Base-by-base conservation (phyloP, 768 basidiomycete genomes). In the Cystofilobasidium ferigula region DNA sequence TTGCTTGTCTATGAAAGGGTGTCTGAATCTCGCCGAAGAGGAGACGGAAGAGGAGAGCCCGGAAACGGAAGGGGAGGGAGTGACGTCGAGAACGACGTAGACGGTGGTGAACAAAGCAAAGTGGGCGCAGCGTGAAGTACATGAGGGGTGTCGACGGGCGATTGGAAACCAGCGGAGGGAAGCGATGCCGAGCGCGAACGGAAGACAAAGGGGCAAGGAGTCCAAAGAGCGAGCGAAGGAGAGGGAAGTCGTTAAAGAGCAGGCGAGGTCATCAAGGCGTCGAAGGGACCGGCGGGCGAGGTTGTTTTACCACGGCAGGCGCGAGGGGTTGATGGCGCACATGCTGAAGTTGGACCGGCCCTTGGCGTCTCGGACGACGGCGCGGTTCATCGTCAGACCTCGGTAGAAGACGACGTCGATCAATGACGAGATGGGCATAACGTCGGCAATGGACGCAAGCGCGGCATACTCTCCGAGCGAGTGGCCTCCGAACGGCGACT, bases 401-500 rank as follows among this genome's bases (percentile, higher is more conserved):
- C 95, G 90, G 77, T 97, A 99, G 82, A 99, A 99, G 32, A 99
- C 94, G 73, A 99, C 89, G 71, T 99, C 95, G 72, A 93, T 90
- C 57, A 98, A 85, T 2, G 90, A 85, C 24, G 94, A 90, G 71
- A 98, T 90, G 56, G 90, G 88, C 40, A 98, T 84, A 61, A 97
- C 89, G 75, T 94, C 93, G 30, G 94, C 94, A 71, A 99, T 95
- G 12, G 94, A 94, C 1, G 95, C 95, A 5, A 99, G 82, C 2
- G 95, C 94, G 47, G 95, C 97, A 76, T 98, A 99, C 78, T 99
- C 95, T 72, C 95, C 95, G 30, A 99, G 82, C 9, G 94, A 98
- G 79, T 99, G 95, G 64, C 95, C 94, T 42, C 61, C 95, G 73
- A 99, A 98, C 0, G 90, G 86, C 66, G 92, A 92, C 68, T 86